These are phyloP conservation scores for Flaveria sonorensis DNA, from an alignment of 129 eudicot species.

Conservation along the genomic window DNA sequence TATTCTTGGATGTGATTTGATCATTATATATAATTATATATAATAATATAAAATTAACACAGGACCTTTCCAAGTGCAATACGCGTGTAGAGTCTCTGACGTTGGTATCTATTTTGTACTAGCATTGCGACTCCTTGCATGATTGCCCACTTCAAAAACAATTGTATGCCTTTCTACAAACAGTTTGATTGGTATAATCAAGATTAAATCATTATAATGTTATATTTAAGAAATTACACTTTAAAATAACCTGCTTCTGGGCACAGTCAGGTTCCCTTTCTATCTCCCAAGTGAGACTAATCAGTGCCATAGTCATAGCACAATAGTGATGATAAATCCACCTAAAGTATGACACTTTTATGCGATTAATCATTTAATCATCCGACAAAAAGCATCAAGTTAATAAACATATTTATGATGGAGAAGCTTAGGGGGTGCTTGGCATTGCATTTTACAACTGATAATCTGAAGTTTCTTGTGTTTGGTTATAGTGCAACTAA, in stretches of 20 bases:
- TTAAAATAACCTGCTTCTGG: slow-evolving; percentile 61
- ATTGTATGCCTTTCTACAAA: slow-evolving; percentile 73
- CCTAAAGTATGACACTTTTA: slow-evolving; percentile 48
- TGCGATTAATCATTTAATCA: slow-evolving; percentile 1
- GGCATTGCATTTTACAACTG: too few relatives aligned
- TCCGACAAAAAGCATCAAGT: too few relatives aligned
- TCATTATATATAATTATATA: background rate
- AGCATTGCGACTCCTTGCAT: slow-evolving; percentile 97
- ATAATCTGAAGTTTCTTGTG: too few relatives aligned
- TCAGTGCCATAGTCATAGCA: slow-evolving; percentile 92
- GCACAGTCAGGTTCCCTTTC: slow-evolving; percentile 77
- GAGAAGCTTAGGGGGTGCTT: too few relatives aligned
- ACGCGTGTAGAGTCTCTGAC: slow-evolving; percentile 91
- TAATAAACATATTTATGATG: too few relatives aligned
- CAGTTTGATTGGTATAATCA: background rate
- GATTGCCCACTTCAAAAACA: slow-evolving; percentile 83
- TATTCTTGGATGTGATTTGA: background rate
- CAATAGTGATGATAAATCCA: slow-evolving; percentile 96
- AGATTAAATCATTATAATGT: background rate
- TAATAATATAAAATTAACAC: too few relatives aligned
- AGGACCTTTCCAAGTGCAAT: slow-evolving; percentile 81
- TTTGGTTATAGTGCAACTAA: too few relatives aligned
- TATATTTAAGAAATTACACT: too few relatives aligned
- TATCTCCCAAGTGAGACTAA: slow-evolving; percentile 95
- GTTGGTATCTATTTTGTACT: slow-evolving; percentile 85